These are phyloP conservation scores for Trametes maxima DNA, from an alignment of 768 basidiomycete species.

Conservation along the genomic window DNA sequence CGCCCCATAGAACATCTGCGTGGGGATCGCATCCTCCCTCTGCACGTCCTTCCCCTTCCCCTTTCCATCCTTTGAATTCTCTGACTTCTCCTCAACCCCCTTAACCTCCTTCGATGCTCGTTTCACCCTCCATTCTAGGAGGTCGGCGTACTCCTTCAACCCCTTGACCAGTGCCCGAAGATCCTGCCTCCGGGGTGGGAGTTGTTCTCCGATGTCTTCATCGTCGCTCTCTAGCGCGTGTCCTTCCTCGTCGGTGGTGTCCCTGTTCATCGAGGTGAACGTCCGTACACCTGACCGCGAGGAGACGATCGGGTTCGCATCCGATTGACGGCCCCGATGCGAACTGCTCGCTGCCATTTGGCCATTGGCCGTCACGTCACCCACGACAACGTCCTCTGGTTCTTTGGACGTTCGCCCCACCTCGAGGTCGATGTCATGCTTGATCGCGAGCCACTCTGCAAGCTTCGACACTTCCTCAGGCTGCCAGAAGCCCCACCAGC, in stretches of 20 bases:
- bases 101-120: slow-evolving; percentile 34
- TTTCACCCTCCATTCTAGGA: slow-evolving; percentile 59
- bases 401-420: slow-evolving; percentile 1
- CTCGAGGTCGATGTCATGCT: slow-evolving; percentile 44
- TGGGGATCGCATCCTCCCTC: slow-evolving; percentile 8
- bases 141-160: slow-evolving; percentile 59
- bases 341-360: background rate
- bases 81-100: background rate
- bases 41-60: slow-evolving; percentile 9
- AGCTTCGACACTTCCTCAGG: slow-evolving; percentile 65
- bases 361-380: background rate
- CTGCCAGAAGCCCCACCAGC: slow-evolving; percentile 81
- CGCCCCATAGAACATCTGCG: slow-evolving; percentile 23
- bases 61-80: slow-evolving; percentile 16
- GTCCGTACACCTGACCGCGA: slow-evolving; percentile 3
- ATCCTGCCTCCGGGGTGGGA: slow-evolving; percentile 35
- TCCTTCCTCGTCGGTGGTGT: slow-evolving; percentile 14
- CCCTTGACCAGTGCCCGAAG: slow-evolving; percentile 51
- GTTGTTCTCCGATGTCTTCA: slow-evolving; percentile 19
- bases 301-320: background rate
- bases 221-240: slow-evolving; percentile 23
- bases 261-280: slow-evolving; percentile 9
- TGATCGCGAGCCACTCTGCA: slow-evolving; percentile 63
- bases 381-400: background rate
- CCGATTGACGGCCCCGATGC: slow-evolving; percentile 11